These are phyloP conservation scores for Mycena chlorophos DNA, from an alignment of 768 basidiomycete species.

Conservation along the genomic window DNA sequence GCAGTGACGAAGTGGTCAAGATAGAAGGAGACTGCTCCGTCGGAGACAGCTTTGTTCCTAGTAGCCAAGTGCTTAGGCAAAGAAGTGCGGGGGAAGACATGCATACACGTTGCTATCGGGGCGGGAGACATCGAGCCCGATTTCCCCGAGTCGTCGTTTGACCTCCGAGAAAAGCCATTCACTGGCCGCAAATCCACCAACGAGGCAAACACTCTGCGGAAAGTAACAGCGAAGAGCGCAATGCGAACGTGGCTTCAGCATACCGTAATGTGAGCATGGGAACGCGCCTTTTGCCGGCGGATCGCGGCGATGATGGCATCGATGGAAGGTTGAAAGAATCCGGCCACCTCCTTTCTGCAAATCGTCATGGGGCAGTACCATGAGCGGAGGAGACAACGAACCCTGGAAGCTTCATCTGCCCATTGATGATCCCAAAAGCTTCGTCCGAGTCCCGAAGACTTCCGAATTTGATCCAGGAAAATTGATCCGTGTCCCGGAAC, in stretches of 20 bases:
- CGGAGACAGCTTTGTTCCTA: slow-evolving; percentile 19
- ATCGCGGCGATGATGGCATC: slow-evolving; percentile 37
- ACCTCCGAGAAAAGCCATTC: slow-evolving; percentile 53
- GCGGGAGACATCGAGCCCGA: slow-evolving; percentile 44
- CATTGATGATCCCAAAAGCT: slow-evolving; percentile 42
- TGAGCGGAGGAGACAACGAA: slow-evolving; percentile 16
- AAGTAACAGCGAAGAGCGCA: neutral
- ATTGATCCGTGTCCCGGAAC: slow-evolving; percentile 40
- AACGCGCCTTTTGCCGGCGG: slow-evolving; percentile 27
- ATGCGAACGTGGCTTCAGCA: slow-evolving; percentile 4
- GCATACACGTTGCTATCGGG: slow-evolving; percentile 57
- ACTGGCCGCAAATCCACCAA: slow-evolving; percentile 61
- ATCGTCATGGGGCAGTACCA: neutral
- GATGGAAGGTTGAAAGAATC: slow-evolving; percentile 41
- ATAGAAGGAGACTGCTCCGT: slow-evolving; percentile 16
- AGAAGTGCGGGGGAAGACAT: neutral
- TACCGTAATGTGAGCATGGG: slow-evolving; percentile 33
- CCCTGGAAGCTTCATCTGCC: slow-evolving; percentile 47
- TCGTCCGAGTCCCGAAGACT: slow-evolving; percentile 42
- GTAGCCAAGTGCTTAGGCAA: neutral
- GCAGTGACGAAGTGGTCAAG: slow-evolving; percentile 13
- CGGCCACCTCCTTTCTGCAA: slow-evolving; percentile 34
- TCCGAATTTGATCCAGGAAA: slow-evolving; percentile 51
- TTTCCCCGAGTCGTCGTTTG: slow-evolving; percentile 35
- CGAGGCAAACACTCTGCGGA: slow-evolving; percentile 45